These are phyloP conservation scores for Botrytis fragariae DNA, from an alignment of 2,329 filamentous ascomycete species.

Conservation along the genomic window DNA sequence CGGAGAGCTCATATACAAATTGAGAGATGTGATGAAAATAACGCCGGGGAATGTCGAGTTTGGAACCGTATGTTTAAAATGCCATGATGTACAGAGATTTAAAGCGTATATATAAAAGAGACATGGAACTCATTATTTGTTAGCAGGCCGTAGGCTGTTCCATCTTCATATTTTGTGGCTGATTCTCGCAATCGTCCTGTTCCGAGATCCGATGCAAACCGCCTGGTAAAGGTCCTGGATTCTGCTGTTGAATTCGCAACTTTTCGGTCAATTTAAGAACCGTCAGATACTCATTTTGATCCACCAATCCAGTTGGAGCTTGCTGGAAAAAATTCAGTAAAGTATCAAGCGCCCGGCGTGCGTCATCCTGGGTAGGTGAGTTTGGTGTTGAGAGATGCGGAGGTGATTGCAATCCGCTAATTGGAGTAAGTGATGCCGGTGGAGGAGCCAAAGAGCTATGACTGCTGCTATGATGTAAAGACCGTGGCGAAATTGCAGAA, in stretches of 20 bases:
- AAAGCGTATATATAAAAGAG: background rate
- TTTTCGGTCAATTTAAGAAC: slow-evolving; percentile 85
- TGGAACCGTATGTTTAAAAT: slow-evolving; percentile 7
- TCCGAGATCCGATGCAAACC: slow-evolving; percentile 41
- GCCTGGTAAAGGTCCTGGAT: slow-evolving; percentile 40
- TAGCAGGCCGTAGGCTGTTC: slow-evolving; percentile 37
- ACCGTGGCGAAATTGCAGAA: slow-evolving; percentile 43
- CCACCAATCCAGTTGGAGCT: slow-evolving; percentile 62
- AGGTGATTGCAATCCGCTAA: slow-evolving; percentile 41
- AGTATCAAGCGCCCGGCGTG: slow-evolving; percentile 74
- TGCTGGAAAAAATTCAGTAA: slow-evolving; percentile 78
- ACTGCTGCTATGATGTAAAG: slow-evolving; percentile 52
- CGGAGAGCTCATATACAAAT: slow-evolving; percentile 4
- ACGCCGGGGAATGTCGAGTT: slow-evolving; percentile 8
- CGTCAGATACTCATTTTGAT: slow-evolving; percentile 73
- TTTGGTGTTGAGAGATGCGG: slow-evolving; percentile 55
- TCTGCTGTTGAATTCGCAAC: slow-evolving; percentile 61
- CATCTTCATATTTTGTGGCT: slow-evolving; percentile 33
- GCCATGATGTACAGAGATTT: slow-evolving; percentile 23
- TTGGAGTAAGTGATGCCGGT: slow-evolving; percentile 40
- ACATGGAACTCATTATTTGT: slow-evolving; percentile 4
- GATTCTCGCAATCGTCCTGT: slow-evolving; percentile 34
- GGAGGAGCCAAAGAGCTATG: slow-evolving; percentile 47
- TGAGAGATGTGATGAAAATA: slow-evolving; percentile 8
- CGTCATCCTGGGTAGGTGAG: slow-evolving; percentile 81